Evolutionary conservation across 805 yeast genomes (phyloP), one percentile per base, ranked within the genome.

Genomic region (Henningerozyma blattae): DNA sequence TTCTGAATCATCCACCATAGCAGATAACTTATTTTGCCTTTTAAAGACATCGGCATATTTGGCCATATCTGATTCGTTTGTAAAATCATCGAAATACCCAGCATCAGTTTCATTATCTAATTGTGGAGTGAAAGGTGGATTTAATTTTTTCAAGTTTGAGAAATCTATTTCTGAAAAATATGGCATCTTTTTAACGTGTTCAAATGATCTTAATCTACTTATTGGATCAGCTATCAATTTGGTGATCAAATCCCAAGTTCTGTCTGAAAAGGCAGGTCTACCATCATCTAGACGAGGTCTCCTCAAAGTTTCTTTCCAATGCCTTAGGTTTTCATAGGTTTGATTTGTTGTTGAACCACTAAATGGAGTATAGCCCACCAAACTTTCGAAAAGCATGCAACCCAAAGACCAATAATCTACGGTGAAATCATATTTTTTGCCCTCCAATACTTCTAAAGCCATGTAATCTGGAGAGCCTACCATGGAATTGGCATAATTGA

Each of bases 331-430:
- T 45, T 85, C 73, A 57, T 93, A 91, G 0, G 98, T 91, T 56
- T 91, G 98, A 49, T 91, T 94, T 27, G 93, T 82, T 27, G 83
- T 74, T 28, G 86, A 74, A 3, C 98, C 99, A 28, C 94, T 78
- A 53, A 91, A 91, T 30, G 99, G 99, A 3, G 99, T 94, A 58
- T 84, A 91, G 0, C 98, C 97, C 43, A 91, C 91, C 37, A 91
- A 71, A 31, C 95, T 83, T 61, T 91, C 99, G 55, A 89, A 91
- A 27, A 91, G 65, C 78, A 91, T 91, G 60, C 98, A 91, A 4
- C 98, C 99, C 38, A 91, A 65, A 0, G 97, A 87, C 99, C 99
- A 91, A 57, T 91, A 91, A 63, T 91, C 99, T 37, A 93, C 94
- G 13, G 98, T 89, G 55, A 79, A 87, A 54, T 91, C 95, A 57